Conservation (phyloP, 495 filamentous ascomycete genomes). For the Penicillium ochrochloron region DNA sequence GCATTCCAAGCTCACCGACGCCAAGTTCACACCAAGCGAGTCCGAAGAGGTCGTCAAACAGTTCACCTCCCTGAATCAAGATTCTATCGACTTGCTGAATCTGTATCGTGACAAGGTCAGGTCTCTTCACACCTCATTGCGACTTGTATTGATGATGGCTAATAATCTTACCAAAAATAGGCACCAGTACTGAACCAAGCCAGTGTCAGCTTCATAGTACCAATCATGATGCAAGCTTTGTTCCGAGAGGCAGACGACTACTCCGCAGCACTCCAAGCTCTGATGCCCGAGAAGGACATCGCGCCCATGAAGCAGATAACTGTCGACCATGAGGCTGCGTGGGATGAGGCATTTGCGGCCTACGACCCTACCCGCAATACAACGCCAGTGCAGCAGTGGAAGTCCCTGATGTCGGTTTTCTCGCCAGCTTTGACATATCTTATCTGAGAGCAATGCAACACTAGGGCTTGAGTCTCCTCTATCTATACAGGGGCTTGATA, state of each 20-base stretch:
- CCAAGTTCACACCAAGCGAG: background rate
- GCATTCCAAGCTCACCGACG: conserved; percentile 5
- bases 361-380: conserved; percentile 3
- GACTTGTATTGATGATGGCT: background rate
- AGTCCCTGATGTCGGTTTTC: background rate
- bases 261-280: background rate
- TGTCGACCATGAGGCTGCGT: background rate
- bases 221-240: background rate
- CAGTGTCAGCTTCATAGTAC: background rate
- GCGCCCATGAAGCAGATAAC: conserved; percentile 7
- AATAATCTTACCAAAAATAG: background rate
- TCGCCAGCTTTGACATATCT: conserved; percentile 2
- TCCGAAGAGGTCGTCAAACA: background rate
- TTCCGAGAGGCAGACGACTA: conserved; percentile 8
- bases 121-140: background rate
- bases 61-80: conserved; percentile 6
- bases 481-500: no score
- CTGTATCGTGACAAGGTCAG: background rate
- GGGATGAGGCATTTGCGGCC: conserved; percentile 3
- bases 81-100: background rate
- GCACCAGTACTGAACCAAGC: background rate
- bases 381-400: conserved; percentile 5
- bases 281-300: conserved; percentile 1
- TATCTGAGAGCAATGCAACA: background rate
- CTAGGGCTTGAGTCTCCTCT: no score